Percentiles rank a stretch among this genome's conserved stretches.
Evolutionary conservation across 2,329 filamentous ascomycete species (phyloP).

Genomic region (Aspergillus sp.): DNA sequence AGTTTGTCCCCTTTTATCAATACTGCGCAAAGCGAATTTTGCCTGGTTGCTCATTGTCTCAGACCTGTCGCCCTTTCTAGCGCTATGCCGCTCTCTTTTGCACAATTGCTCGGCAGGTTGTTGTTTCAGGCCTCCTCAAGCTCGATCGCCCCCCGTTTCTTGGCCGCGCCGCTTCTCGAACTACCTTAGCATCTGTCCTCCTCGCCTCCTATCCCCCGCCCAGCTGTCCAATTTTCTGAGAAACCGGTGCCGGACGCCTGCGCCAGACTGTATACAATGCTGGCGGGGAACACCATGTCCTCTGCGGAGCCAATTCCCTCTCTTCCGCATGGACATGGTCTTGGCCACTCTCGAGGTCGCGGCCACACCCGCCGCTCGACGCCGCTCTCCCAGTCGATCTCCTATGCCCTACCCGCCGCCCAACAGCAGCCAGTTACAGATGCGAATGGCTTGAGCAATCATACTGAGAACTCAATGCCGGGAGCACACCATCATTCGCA

Average conservation of each 20-base stretch:
- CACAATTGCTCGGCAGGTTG: conserved; percentile 14
- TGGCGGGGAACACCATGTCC: conserved; percentile 31
- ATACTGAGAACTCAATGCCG: conserved; percentile 24
- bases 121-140: conserved; percentile 22
- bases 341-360: conserved; percentile 30
- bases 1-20: background rate
- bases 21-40: background rate
- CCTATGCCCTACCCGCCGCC: conserved; percentile 18
- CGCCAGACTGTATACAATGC: conserved; percentile 28
- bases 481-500: conserved; percentile 39
- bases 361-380: conserved; percentile 37
- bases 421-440: conserved; percentile 21
- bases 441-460: conserved; percentile 24
- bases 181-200: conserved; percentile 10
- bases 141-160: conserved; percentile 10
- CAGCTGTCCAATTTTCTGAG: conserved; percentile 3
- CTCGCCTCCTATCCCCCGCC: conserved; percentile 11
- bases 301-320: conserved; percentile 29
- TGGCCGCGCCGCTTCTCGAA: conserved; percentile 10
- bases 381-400: conserved; percentile 27
- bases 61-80: background rate
- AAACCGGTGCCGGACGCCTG: conserved; percentile 12
- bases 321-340: conserved; percentile 25
- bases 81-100: conserved; percentile 22
- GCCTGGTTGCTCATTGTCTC: background rate